Evolutionary conservation across 2,329 filamentous ascomycete genomes (phyloP).

Genomic region (Ascochyta fabae): DNA sequence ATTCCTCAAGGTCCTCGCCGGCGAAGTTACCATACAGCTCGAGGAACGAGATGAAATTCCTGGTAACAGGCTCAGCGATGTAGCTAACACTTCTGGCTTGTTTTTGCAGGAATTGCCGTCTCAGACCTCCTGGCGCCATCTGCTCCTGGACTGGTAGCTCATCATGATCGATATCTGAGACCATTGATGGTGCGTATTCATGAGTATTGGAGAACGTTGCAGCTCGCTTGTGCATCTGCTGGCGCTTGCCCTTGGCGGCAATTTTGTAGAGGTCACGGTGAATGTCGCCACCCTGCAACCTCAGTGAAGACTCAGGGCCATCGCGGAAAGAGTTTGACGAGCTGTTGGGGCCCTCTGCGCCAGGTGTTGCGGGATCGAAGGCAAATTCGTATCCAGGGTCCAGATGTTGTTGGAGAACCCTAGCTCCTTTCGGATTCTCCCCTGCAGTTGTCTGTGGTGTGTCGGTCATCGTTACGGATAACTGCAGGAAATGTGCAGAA

Average conservation of each 20-base stretch:
- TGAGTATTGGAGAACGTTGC: constrained; percentile 69
- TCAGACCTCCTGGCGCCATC: constrained; percentile 60
- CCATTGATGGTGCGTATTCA: constrained; percentile 31
- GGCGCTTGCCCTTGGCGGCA: constrained; percentile 61
- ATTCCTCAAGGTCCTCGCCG: constrained; percentile 69
- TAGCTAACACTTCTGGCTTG: constrained; percentile 50
- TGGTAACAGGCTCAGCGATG: constrained; percentile 64
- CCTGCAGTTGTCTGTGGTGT: constrained; percentile 36
- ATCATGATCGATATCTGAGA: constrained; percentile 41
- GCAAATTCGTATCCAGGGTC: constrained; percentile 50
- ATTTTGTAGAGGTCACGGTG: constrained; percentile 80
- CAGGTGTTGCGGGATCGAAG: constrained; percentile 47
- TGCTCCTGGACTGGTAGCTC: constrained; percentile 54
- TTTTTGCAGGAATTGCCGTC: constrained; percentile 58
- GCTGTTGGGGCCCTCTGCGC: constrained; percentile 32
- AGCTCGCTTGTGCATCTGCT: constrained; percentile 60
- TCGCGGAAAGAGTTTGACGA: constrained; percentile 32
- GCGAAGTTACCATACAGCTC: constrained; percentile 79
- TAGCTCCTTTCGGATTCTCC: constrained; percentile 40
- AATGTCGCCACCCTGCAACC: constrained; percentile 77
- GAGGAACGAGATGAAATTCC: constrained; percentile 77
- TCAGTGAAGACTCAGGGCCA: constrained; percentile 68
- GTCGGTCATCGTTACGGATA: constrained; percentile 33
- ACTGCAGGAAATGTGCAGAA: neutral
- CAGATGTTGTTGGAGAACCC: constrained; percentile 52